A percentile compares a stretch with the other conserved stretches of the same genome.
Conservation (phyloP, 345 rosid species). For the Hirschfeldia incana region DNA sequence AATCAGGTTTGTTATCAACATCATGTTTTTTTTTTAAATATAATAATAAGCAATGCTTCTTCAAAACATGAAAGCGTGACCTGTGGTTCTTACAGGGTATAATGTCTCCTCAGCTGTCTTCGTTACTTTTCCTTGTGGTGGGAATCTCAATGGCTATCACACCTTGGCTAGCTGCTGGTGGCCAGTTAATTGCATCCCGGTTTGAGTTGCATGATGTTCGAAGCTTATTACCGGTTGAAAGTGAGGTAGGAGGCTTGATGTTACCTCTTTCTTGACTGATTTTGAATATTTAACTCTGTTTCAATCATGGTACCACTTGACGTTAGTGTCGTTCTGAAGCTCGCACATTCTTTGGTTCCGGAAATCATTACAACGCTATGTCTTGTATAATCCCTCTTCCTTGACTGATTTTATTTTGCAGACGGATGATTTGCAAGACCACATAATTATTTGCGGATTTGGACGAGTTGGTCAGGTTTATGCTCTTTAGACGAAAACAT, state of each 20-base stretch:
- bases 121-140: slow-evolving; percentile 92
- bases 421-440: slow-evolving; percentile 99
- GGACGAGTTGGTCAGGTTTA: slow-evolving; percentile 98
- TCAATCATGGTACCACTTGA: slow-evolving; percentile 1
- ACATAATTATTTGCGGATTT: slow-evolving; percentile 93
- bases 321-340: slow-evolving; percentile 6
- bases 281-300: not conserved
- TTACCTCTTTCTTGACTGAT: not conserved
- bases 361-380: slow-evolving; percentile 2
- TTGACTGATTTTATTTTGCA: slow-evolving; percentile 43
- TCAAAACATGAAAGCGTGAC: slow-evolving; percentile 13
- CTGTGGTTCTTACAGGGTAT: slow-evolving; percentile 68
- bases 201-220: slow-evolving; percentile 96
- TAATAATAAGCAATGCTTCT: not conserved
- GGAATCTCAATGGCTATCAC: slow-evolving; percentile 98
- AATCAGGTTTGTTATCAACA: slow-evolving; percentile 64
- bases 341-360: slow-evolving; percentile 19
- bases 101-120: slow-evolving; percentile 89
- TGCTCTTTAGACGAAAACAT: not conserved
- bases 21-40: not conserved
- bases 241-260: slow-evolving; percentile 65
- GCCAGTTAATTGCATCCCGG: slow-evolving; percentile 93
- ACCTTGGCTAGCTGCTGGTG: slow-evolving; percentile 99
- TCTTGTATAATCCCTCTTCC: slow-evolving; percentile 35
- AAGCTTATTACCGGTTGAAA: slow-evolving; percentile 91